phyloP scores from a whole-genome alignment of 306 rosid genomes.

The Inga laurina region DNA sequence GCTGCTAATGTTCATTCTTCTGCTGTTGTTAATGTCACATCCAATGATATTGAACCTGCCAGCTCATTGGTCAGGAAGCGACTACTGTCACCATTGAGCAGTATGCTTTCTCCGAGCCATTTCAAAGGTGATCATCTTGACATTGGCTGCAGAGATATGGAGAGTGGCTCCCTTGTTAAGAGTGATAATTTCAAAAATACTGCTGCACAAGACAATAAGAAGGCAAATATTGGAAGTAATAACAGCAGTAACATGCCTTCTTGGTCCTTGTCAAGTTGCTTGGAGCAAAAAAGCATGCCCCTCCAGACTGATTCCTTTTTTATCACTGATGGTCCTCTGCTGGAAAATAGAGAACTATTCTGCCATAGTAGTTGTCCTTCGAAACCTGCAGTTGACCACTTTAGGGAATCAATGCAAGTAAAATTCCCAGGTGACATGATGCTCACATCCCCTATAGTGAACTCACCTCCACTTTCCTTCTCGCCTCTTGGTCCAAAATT shows the following conservation, averaged over 20 bases:
- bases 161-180: conserved; percentile 31
- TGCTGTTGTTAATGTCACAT: conserved; percentile 30
- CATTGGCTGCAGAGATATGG: conserved; percentile 55
- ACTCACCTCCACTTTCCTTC: conserved; percentile 59
- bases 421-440: conserved; percentile 42
- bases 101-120: conserved; percentile 71
- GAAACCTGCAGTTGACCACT: conserved; percentile 41
- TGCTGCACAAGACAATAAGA: conserved; percentile 68
- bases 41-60: conserved; percentile 44
- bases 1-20: conserved; percentile 43
- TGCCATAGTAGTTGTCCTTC: conserved; percentile 39
- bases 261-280: conserved; percentile 56
- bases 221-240: conserved; percentile 81
- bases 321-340: conserved; percentile 62
- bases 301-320: conserved; percentile 36
- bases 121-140: conserved; percentile 72
- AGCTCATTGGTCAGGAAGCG: conserved; percentile 81
- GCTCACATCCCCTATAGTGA: conserved; percentile 44
- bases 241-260: conserved; percentile 43
- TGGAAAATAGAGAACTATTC: conserved; percentile 38
- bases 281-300: conserved; percentile 45
- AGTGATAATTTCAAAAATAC: conserved; percentile 37
- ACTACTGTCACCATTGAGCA: conserved; percentile 75
- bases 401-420: conserved; percentile 42
- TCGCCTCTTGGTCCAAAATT: conserved; percentile 93